A percentile compares a stretch with the other conserved stretches of the same genome.
phyloP scores from a whole-genome alignment of 495 filamentous ascomycete genomes.

The Emericellopsis terricola region DNA sequence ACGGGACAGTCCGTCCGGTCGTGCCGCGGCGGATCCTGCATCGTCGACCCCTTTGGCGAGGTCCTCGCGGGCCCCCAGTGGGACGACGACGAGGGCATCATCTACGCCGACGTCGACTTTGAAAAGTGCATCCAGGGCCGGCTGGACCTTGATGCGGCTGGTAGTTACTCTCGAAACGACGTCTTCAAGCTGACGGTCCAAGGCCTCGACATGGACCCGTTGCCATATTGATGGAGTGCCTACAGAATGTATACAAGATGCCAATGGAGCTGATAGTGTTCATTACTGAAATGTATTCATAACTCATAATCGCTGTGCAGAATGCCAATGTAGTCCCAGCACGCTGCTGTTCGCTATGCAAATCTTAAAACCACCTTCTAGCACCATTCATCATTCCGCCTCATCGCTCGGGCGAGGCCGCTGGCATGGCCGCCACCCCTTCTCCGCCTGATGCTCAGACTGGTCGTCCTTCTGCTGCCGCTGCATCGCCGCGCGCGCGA shows the following conservation, averaged over 20 bases:
- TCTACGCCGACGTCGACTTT: constrained; percentile 30
- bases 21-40: constrained; percentile 64
- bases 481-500: constrained; percentile 60
- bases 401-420: constrained; percentile 1
- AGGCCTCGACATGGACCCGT: constrained; percentile 53
- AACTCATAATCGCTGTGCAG: no score
- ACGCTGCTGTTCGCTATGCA: not conserved
- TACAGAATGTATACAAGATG: not conserved
- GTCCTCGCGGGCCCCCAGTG: constrained; percentile 66
- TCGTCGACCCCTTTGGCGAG: constrained; percentile 63
- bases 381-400: not conserved
- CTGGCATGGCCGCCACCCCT: constrained; percentile 3
- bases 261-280: not conserved
- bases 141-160: constrained; percentile 52
- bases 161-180: constrained; percentile 66
- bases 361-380: not conserved
- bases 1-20: constrained; percentile 18
- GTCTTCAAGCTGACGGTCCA: constrained; percentile 62
- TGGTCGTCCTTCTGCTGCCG: constrained; percentile 25
- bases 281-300: not conserved
- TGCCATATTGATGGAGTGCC: constrained; percentile 30
- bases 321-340: no score
- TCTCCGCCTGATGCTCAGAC: constrained; percentile 27
- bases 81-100: constrained; percentile 44
- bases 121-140: constrained; percentile 33